A percentile compares a stretch with the other conserved stretches of the same genome.
phyloP scores from a whole-genome alignment of 179 eudicot genomes.

The Spinacia oleracea region DNA sequence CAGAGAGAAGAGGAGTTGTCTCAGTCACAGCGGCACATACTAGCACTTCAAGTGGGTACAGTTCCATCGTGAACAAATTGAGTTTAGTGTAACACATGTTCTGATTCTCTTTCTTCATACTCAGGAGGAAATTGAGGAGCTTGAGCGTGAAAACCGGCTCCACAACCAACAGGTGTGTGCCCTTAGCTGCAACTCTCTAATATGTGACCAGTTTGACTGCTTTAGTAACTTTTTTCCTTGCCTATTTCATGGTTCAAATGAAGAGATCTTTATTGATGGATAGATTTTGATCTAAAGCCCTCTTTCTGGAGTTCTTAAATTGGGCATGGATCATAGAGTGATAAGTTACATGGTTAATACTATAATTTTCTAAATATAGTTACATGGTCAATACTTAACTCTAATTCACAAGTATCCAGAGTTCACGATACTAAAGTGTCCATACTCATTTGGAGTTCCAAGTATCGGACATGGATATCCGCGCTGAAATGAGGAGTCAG shows the following conservation, averaged over 20 bases:
- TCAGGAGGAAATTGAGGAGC: constrained; percentile 99
- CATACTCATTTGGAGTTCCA: background rate
- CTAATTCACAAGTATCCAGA: background rate
- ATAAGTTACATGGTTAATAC: background rate
- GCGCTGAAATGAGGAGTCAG: background rate
- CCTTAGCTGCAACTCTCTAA: constrained; percentile 10
- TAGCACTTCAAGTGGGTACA: constrained; percentile 87
- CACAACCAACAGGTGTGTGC: constrained; percentile 81
- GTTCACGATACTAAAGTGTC: background rate
- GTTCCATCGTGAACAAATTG: constrained; percentile 29
- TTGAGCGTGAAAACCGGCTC: constrained; percentile 95
- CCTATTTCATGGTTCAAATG: background rate
- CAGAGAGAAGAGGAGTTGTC: constrained; percentile 99
- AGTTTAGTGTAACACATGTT: constrained; percentile 12
- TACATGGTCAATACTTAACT: background rate
- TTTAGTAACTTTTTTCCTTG: background rate
- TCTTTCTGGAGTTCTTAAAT: background rate
- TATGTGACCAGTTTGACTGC: background rate
- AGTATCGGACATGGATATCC: background rate
- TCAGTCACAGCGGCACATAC: constrained; percentile 96
- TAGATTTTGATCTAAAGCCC: background rate
- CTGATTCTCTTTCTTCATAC: constrained; percentile 27
- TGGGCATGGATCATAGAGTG: background rate
- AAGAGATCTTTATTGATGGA: background rate
- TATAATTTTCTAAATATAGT: too few relatives aligned